These are phyloP conservation scores for Rubia balearica DNA, from an alignment of 305 asterid genomes.

Conservation along the genomic window DNA sequence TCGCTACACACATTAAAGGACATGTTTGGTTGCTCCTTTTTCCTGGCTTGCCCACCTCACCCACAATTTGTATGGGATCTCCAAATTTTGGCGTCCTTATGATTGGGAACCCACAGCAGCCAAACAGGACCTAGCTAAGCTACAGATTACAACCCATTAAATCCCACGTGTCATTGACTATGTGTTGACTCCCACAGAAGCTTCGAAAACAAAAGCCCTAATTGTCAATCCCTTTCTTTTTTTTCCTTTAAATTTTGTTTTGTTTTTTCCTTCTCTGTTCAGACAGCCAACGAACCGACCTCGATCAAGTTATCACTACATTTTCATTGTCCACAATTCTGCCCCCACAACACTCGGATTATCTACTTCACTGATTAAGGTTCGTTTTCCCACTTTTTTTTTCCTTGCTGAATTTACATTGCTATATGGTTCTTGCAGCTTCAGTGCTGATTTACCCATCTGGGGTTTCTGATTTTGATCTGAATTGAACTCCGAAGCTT, in stretches of 20 bases:
- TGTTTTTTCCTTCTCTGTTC: constrained; percentile 22
- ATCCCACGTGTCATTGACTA: constrained; percentile 42
- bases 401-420: constrained; percentile 13
- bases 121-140: constrained; percentile 18
- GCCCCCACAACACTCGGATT: constrained; percentile 13
- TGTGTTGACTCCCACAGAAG: constrained; percentile 31
- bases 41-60: not conserved
- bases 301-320: constrained; percentile 20
- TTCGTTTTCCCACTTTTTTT: constrained; percentile 12
- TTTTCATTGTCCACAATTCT: constrained; percentile 8
- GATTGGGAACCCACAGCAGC: constrained; percentile 15
- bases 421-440: constrained; percentile 10
- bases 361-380: constrained; percentile 23
- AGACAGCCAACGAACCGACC: constrained; percentile 12
- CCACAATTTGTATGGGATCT: not conserved
- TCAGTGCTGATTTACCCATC: constrained; percentile 16
- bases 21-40: not conserved
- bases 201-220: constrained; percentile 44
- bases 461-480: constrained; percentile 16
- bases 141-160: constrained; percentile 12
- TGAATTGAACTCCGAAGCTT: constrained; percentile 9
- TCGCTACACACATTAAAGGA: not conserved
- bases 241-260: not conserved
- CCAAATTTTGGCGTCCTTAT: constrained; percentile 5
- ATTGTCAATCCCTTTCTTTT: constrained; percentile 12